These are phyloP conservation scores for Phialophora expanda DNA, from an alignment of 2,329 filamentous ascomycete species.

Conservation along the genomic window DNA sequence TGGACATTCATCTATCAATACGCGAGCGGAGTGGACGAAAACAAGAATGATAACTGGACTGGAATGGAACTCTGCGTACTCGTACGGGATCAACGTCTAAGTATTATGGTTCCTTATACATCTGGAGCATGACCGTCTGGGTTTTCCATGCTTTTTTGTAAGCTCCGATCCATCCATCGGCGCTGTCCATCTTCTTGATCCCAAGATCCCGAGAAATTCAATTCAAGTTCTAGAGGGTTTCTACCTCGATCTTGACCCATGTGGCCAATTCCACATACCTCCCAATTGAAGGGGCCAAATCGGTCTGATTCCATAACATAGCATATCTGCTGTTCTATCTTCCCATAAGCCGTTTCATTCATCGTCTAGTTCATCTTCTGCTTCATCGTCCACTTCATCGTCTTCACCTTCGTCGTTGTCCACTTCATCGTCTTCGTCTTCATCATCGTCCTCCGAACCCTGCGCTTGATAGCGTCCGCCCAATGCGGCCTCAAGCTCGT, in stretches of 20 bases:
- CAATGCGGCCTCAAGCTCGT: constrained; percentile 35
- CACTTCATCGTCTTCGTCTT: constrained; percentile 1
- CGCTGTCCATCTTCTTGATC: not conserved
- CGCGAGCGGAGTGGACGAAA: too few species aligned
- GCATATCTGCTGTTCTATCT: not conserved
- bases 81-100: not conserved
- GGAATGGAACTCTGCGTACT: too few species aligned
- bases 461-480: constrained; percentile 27
- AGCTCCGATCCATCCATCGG: not conserved
- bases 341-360: not conserved
- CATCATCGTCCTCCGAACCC: not conserved
- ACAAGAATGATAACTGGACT: too few species aligned
- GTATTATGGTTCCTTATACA: not conserved
- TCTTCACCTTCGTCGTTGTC: not conserved
- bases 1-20: too few species aligned
- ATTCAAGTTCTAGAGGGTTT: not conserved
- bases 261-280: not conserved
- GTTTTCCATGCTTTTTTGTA: not conserved
- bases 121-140: not conserved
- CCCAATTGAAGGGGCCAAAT: not conserved
- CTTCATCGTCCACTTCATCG: not conserved
- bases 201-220: not conserved
- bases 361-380: not conserved
- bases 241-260: not conserved
- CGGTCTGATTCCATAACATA: not conserved